These are phyloP conservation scores for Biancaea sappan DNA, from an alignment of 306 rosid species.

Conservation along the genomic window DNA sequence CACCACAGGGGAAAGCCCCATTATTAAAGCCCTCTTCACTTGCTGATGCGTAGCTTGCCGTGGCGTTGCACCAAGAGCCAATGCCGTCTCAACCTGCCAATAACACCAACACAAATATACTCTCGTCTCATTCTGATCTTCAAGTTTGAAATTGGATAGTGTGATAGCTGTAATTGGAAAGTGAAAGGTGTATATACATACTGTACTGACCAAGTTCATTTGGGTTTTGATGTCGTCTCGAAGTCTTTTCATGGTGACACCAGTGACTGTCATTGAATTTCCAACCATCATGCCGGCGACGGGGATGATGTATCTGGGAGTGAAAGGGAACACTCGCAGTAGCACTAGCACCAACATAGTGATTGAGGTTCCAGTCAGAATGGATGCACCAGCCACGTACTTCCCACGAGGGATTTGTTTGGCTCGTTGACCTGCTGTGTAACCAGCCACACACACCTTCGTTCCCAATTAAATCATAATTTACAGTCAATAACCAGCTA, in stretches of 20 bases:
- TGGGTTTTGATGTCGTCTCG: slow-evolving; percentile 82
- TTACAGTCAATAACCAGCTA: neutral
- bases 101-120: no score
- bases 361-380: slow-evolving; percentile 75
- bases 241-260: slow-evolving; percentile 92
- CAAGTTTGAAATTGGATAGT: no score
- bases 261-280: slow-evolving; percentile 93
- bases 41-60: slow-evolving; percentile 85
- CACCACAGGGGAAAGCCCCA: slow-evolving; percentile 82
- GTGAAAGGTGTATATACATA: no score
- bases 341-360: slow-evolving; percentile 70
- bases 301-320: slow-evolving; percentile 92
- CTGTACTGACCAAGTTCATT: slow-evolving; percentile 62
- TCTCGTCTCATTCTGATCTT: neutral
- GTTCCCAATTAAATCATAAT: neutral
- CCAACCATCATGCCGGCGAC: slow-evolving; percentile 98
- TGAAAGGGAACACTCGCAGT: slow-evolving; percentile 81
- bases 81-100: slow-evolving; percentile 95
- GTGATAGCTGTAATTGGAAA: no score
- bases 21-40: slow-evolving; percentile 78
- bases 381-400: slow-evolving; percentile 78
- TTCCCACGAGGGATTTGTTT: slow-evolving; percentile 87
- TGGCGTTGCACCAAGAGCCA: slow-evolving; percentile 96
- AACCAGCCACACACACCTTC: slow-evolving; percentile 81
- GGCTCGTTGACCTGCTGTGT: slow-evolving; percentile 93